Conservation (phyloP, 139 green algal genomes). For the Chlamydomonas sphaeroides region DNA sequence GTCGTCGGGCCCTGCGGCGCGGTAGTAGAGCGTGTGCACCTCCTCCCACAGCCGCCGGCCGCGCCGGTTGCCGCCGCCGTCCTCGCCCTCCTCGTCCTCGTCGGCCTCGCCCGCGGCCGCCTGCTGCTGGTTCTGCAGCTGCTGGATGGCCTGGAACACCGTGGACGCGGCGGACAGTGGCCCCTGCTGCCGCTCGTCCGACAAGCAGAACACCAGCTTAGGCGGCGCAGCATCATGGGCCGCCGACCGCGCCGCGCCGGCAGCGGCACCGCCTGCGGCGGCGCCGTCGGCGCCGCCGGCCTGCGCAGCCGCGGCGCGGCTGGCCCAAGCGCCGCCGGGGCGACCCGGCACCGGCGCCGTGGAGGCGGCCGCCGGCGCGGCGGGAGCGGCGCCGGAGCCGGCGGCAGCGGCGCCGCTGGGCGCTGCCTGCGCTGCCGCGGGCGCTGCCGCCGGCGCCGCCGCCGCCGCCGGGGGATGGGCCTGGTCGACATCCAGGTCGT, state of each 20-base stretch:
- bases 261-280: conserved; percentile 6
- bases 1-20: conserved; percentile 16
- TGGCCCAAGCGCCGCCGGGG: not conserved
- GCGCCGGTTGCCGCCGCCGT: not conserved
- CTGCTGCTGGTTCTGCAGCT: conserved; percentile 23
- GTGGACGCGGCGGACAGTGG: conserved; percentile 65
- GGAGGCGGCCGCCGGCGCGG: conserved; percentile 12
- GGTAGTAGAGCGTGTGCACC: conserved; percentile 89
- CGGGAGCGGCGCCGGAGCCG: conserved; percentile 7
- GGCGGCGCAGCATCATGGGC: conserved; percentile 39
- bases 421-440: not conserved
- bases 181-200: conserved; percentile 45
- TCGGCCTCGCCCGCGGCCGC: conserved; percentile 28
- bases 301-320: not conserved
- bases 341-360: no score
- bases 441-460: not conserved
- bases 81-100: conserved; percentile 35
- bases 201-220: conserved; percentile 76
- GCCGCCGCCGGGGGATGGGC: not conserved
- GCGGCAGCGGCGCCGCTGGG: not conserved
- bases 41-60: conserved; percentile 82
- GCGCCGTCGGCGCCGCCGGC: conserved; percentile 14
- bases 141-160: conserved; percentile 90
- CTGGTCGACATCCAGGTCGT: conserved; percentile 81
- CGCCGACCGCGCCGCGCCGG: conserved; percentile 20